Conservation (phyloP, 164 flowering plant genomes). For the Macadamia tetraphylla region DNA sequence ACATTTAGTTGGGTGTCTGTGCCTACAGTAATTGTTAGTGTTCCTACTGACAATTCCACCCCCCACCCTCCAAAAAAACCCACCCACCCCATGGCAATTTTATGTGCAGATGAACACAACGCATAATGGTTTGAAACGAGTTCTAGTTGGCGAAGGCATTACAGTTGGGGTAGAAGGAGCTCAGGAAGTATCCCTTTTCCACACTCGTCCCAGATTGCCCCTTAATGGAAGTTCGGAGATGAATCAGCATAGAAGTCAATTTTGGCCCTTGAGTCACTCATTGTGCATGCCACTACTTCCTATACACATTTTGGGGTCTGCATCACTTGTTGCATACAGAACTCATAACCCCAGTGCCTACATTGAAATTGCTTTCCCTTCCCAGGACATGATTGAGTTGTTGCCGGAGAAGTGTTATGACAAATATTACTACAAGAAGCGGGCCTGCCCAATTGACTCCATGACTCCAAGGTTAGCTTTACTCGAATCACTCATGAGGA, state of each 20-base stretch:
- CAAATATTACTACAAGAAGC: constrained; percentile 19
- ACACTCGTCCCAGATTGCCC: constrained; percentile 24
- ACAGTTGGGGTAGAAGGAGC: constrained; percentile 47
- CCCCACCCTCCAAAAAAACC: neutral
- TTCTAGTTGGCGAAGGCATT: constrained; percentile 72
- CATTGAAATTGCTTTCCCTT: constrained; percentile 29
- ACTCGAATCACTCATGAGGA: constrained; percentile 36
- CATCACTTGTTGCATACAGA: constrained; percentile 47
- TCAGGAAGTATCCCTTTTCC: constrained; percentile 38
- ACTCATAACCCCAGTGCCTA: constrained; percentile 28
- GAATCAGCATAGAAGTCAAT: constrained; percentile 14
- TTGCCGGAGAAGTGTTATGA: constrained; percentile 57
- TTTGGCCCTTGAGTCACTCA: constrained; percentile 27
- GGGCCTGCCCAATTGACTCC: constrained; percentile 25
- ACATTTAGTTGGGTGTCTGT: no score
- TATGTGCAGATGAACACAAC: constrained; percentile 43
- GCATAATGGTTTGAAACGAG: constrained; percentile 41
- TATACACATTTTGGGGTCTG: constrained; percentile 50
- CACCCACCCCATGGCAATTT: neutral
- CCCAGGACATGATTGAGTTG: constrained; percentile 38
- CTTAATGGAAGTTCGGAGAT: constrained; percentile 17
- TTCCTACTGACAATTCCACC: neutral
- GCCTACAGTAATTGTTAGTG: neutral
- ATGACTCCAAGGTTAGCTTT: constrained; percentile 30
- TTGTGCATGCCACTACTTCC: constrained; percentile 40